Percentiles rank a stretch among this genome's conserved stretches.
These are phyloP conservation scores for Epichloe typhina DNA, from an alignment of 2,329 filamentous ascomycete genomes.

Conservation along the genomic window DNA sequence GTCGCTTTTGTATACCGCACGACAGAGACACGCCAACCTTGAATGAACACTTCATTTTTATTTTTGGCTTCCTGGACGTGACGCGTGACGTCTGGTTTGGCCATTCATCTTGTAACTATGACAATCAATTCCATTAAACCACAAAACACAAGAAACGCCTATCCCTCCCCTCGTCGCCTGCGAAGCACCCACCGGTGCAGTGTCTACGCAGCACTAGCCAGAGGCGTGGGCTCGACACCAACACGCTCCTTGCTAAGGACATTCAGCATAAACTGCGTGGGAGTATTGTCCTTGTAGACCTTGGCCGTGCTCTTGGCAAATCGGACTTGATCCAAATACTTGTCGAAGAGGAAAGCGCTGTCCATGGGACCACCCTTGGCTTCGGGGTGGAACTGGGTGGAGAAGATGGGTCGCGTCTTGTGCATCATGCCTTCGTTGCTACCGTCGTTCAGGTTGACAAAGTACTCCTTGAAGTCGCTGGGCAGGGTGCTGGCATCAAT, in stretches of 20 bases:
- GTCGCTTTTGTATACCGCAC: no score
- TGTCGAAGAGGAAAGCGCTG: constrained; percentile 90
- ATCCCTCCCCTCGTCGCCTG: constrained; percentile 2
- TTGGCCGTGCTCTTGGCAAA: constrained; percentile 77
- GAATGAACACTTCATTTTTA: no score
- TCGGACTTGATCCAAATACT: constrained; percentile 81
- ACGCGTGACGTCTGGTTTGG: background rate
- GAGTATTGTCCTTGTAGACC: constrained; percentile 73
- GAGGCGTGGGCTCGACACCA: constrained; percentile 57
- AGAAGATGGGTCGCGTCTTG: constrained; percentile 91
- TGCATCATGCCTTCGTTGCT: constrained; percentile 98
- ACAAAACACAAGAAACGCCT: background rate
- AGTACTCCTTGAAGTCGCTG: constrained; percentile 91
- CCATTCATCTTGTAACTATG: background rate
- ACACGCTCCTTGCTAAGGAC: constrained; percentile 89
- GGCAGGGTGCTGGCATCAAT: constrained; percentile 76
- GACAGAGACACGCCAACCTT: no score
- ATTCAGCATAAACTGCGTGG: constrained; percentile 78
- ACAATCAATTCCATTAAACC: background rate
- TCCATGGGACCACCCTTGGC: constrained; percentile 95
- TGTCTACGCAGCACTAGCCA: constrained; percentile 35
- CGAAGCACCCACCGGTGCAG: background rate
- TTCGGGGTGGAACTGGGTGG: constrained; percentile 96
- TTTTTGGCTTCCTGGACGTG: no score
- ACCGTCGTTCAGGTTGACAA: constrained; percentile 94